Base-by-base conservation (phyloP, 345 rosid species). In the Turritis glabra region DNA sequence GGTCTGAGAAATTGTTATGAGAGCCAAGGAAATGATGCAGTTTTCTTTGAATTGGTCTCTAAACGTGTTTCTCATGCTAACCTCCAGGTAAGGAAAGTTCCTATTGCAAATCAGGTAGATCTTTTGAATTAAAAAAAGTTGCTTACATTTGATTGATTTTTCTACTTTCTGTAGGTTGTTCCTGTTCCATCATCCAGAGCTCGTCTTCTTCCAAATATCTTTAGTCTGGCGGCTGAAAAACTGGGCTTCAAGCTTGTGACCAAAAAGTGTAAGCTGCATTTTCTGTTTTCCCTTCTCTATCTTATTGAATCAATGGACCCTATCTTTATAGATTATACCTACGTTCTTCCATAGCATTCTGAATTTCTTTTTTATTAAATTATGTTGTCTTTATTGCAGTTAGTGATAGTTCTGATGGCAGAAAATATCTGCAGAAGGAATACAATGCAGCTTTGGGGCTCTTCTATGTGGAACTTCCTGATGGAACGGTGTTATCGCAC, bases 1-100 rank as follows among this genome's bases (percentile, higher is more conserved):
- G 85, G 90, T 77, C 82, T 91, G 53, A 82, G 80, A 76, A 74
- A 82, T 81, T 94, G 89, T 71, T 81, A 81, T 74, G 85, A 83
- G 80, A 88, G 76, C 63, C 88, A 67, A 62, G 86, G 80, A 61
- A 91, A 94, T 63, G 90, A 85, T 67, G 87, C 86, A 46, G 87
- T 94, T 55, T 89, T 88, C 82, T 94, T 94, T 80, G 96, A 94
- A 78, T 86, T 92, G 86, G 83, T 88, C 67, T 89, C 97, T 17
- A 88, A 73, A 70, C 89, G 86, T 33, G 82, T 84, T 53, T 86
- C 88, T 75, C 97, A 87, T 85, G 97, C 96, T 74, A 94, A 94
- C 82, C 85, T 94, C 69, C 98, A 91, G 95, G 95, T 90, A 79
- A 82, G 71, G 33, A 30, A 41, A 43, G n/a, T 14, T 59, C 19